Conservation (phyloP, 139 green algal species). For the Chlamydomonas urium region DNA sequence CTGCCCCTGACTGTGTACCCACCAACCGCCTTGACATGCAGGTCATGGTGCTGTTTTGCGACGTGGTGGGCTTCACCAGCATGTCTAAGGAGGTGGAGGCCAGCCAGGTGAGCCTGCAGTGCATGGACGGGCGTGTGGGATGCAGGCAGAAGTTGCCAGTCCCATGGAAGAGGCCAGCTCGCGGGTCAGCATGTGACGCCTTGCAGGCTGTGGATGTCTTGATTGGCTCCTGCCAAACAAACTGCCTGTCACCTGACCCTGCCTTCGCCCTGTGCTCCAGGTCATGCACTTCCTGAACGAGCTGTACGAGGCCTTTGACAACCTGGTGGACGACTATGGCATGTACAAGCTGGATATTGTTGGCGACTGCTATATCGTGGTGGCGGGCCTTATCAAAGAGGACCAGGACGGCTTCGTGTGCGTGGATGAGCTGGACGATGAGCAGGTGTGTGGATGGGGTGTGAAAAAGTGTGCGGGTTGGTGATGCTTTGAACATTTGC, state of each 20-base stretch:
- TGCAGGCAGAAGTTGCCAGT: too few relatives aligned
- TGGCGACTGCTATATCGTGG: constrained; percentile 34
- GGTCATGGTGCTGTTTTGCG: constrained; percentile 45
- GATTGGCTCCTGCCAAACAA: too few relatives aligned
- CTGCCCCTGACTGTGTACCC: too few relatives aligned
- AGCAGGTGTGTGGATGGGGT: not conserved
- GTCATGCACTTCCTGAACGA: constrained; percentile 54
- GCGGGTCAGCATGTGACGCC: too few relatives aligned
- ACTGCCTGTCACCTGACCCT: too few relatives aligned
- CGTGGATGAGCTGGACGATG: not conserved
- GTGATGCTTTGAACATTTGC: not conserved
- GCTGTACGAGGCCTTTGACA: constrained; percentile 29
- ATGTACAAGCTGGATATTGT: constrained; percentile 28
- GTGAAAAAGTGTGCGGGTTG: not conserved
- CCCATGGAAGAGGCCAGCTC: too few relatives aligned
- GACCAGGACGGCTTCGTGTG: constrained; percentile 4
- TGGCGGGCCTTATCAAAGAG: not conserved
- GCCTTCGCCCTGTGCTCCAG: too few relatives aligned
- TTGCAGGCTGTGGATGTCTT: too few relatives aligned
- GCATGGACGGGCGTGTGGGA: too few relatives aligned
- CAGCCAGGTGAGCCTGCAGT: not conserved
- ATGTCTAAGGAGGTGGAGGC: constrained; percentile 46
- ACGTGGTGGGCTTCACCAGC: constrained; percentile 39
- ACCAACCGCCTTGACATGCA: too few relatives aligned
- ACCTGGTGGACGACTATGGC: constrained; percentile 2